Percentiles rank a stretch among this genome's conserved stretches.
phyloP scores from a whole-genome alignment of 2,329 filamentous ascomycete species.

The Dactylellina leptospora region DNA sequence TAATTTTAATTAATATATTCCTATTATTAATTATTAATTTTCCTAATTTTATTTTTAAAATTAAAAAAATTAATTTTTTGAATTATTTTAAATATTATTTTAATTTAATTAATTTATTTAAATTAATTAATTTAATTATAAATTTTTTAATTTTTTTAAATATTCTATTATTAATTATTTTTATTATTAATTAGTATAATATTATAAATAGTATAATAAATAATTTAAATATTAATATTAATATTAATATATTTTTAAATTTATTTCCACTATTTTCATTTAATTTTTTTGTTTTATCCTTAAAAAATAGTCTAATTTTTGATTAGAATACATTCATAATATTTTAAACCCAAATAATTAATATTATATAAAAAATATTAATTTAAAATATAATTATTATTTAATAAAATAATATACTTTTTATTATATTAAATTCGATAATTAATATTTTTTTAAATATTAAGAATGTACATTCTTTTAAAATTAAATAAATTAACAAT shows the following conservation, averaged over 20 bases:
- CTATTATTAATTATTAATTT: neutral
- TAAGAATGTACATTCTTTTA: too few species aligned
- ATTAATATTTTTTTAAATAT: too few species aligned
- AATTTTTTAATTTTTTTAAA: neutral
- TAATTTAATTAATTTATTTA: neutral
- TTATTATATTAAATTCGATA: too few species aligned
- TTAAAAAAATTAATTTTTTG: neutral
- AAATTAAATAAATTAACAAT: too few species aligned
- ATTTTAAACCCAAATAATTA: neutral
- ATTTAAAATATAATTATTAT: too few species aligned
- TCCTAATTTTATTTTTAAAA: neutral
- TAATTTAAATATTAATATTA: neutral
- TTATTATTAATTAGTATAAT: neutral
- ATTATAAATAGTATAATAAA: conserved; percentile 1
- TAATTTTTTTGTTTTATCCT: neutral
- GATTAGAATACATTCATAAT: neutral
- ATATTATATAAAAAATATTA: too few species aligned
- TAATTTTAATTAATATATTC: neutral
- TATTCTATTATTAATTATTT: neutral
- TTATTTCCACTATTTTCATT: neutral
- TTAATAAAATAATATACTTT: too few species aligned
- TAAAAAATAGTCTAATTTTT: neutral
- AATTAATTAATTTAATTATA: neutral
- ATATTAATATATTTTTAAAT: neutral
- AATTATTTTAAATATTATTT: neutral